phyloP scores from a whole-genome alignment of 2,329 filamentous ascomycete species.

The Penicillium sclerotiorum region DNA sequence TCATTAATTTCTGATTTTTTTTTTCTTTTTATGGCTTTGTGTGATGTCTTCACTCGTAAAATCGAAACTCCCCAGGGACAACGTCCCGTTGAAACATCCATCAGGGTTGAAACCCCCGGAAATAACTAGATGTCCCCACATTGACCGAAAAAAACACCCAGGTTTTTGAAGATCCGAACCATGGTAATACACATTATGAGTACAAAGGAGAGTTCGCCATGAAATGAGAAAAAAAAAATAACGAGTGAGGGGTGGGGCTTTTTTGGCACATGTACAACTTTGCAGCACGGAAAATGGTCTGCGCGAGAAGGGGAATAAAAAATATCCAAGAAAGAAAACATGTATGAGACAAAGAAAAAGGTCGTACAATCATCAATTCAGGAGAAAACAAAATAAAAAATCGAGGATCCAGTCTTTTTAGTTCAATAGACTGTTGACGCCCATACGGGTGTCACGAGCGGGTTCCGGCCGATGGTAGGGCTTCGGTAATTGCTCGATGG shows the following conservation, averaged over 20 bases:
- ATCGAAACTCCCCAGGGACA: neutral
- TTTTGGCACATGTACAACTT: constrained; percentile 26
- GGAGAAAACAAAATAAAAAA: constrained; percentile 7
- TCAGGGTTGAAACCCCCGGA: neutral
- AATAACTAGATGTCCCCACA: neutral
- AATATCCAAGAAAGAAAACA: constrained; percentile 17
- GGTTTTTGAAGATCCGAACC: constrained; percentile 20
- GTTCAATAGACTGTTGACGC: constrained; percentile 42
- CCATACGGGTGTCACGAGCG: constrained; percentile 43
- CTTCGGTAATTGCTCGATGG: constrained; percentile 30
- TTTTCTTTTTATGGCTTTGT: neutral
- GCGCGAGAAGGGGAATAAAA: constrained; percentile 18
- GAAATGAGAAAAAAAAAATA: constrained; percentile 9
- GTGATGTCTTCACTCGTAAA: neutral
- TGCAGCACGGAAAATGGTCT: constrained; percentile 4
- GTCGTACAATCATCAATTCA: constrained; percentile 28
- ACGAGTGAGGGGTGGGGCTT: constrained; percentile 15
- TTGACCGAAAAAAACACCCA: constrained; percentile 10
- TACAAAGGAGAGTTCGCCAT: constrained; percentile 23
- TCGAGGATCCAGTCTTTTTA: constrained; percentile 18
- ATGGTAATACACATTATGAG: constrained; percentile 31
- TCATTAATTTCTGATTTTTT: constrained; percentile 1
- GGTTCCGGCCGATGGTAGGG: constrained; percentile 22
- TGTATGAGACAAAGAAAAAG: constrained; percentile 17
- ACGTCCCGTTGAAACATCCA: neutral